phyloP scores from a whole-genome alignment of 1,139 yeast genomes.

The Magnusiomyces ingens region DNA sequence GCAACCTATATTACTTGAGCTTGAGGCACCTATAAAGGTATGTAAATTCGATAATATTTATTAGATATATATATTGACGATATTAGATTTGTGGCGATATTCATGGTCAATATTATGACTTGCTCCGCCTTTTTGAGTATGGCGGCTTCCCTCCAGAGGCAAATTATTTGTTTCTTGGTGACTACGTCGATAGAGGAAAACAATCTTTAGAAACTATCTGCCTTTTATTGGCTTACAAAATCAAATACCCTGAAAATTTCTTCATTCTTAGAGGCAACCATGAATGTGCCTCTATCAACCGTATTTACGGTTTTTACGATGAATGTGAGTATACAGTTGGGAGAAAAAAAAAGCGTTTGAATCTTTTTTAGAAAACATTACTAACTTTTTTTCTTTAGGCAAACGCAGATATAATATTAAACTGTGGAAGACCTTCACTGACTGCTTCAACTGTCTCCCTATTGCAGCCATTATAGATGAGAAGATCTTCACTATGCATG shows the following conservation, averaged over 20 bases:
- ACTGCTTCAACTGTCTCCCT: slow-evolving; percentile 96
- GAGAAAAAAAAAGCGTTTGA: neutral
- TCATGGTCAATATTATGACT: slow-evolving; percentile 96
- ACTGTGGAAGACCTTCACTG: slow-evolving; percentile 96
- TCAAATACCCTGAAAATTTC: slow-evolving; percentile 95
- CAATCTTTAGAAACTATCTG: slow-evolving; percentile 94
- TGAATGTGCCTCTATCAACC: slow-evolving; percentile 94
- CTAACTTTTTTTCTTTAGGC: slow-evolving; percentile 14
- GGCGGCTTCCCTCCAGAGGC: slow-evolving; percentile 99
- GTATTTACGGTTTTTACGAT: slow-evolving; percentile 95
- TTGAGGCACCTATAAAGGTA: slow-evolving; percentile 94
- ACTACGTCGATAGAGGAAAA: slow-evolving; percentile 96
- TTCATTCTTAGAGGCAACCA: slow-evolving; percentile 90
- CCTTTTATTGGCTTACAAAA: slow-evolving; percentile 85
- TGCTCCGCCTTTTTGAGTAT: slow-evolving; percentile 88
- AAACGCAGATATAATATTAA: slow-evolving; percentile 93
- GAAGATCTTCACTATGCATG: slow-evolving; percentile 97
- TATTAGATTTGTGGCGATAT: slow-evolving; percentile 74
- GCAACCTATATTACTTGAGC: slow-evolving; percentile 90
- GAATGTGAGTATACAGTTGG: slow-evolving; percentile 71
- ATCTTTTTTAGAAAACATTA: neutral
- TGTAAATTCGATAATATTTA: slow-evolving; percentile 28
- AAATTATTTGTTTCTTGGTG: slow-evolving; percentile 89
- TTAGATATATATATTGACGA: neutral
- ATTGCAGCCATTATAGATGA: slow-evolving; percentile 97